These are phyloP conservation scores for Aureobasidium pullulans DNA, from an alignment of 2,329 filamentous ascomycete genomes.

Conservation along the genomic window DNA sequence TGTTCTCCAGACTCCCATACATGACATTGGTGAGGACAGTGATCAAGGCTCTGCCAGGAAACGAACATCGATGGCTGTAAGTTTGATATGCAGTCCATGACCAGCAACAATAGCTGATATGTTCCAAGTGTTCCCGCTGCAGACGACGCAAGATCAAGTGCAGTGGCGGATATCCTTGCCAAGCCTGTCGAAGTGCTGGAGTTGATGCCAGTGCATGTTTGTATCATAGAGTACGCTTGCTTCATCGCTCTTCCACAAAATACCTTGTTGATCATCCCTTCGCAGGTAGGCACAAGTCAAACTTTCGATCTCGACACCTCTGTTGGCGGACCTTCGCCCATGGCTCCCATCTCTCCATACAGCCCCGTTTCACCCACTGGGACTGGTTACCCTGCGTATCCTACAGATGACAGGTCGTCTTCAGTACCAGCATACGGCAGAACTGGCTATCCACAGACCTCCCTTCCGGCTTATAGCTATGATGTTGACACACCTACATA, in stretches of 20 bases:
- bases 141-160: slow-evolving; percentile 92
- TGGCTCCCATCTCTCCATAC: slow-evolving; percentile 10
- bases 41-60: slow-evolving; percentile 23
- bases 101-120: slow-evolving; percentile 12
- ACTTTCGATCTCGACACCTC: slow-evolving; percentile 8
- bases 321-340: background rate
- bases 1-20: slow-evolving; percentile 21
- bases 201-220: slow-evolving; percentile 56
- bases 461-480: slow-evolving; percentile 2
- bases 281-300: slow-evolving; percentile 13
- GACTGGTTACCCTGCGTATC: slow-evolving; percentile 1
- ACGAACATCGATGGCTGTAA: slow-evolving; percentile 27
- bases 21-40: slow-evolving; percentile 29
- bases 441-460: slow-evolving; percentile 1
- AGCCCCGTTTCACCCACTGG: background rate
- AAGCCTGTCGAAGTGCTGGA: slow-evolving; percentile 72
- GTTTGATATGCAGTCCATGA: slow-evolving; percentile 50
- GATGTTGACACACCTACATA: slow-evolving; percentile 18
- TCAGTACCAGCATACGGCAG: background rate
- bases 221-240: slow-evolving; percentile 63
- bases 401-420: background rate
- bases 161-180: slow-evolving; percentile 79
- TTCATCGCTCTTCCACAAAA: background rate
- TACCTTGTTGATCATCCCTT: background rate
- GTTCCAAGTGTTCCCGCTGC: slow-evolving; percentile 72